Percentiles rank a stretch among this genome's conserved stretches.
These are phyloP conservation scores for Chaetomidium leptoderma DNA, from an alignment of 495 filamentous ascomycete species.

Conservation along the genomic window DNA sequence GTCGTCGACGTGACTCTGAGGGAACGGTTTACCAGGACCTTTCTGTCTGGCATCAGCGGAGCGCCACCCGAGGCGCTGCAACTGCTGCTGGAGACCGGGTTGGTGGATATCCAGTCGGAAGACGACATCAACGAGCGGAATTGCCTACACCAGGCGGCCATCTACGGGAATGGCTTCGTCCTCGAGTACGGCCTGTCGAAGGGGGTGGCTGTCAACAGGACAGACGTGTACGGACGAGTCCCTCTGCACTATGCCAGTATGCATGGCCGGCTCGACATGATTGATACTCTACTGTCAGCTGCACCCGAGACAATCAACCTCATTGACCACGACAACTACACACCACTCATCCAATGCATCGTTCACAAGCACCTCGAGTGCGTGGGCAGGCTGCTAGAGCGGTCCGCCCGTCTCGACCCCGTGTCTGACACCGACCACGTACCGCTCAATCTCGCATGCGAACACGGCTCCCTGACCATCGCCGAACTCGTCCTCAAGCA, in stretches of 20 bases:
- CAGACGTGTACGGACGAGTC: constrained; percentile 89
- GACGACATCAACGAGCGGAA: constrained; percentile 98
- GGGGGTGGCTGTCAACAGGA: constrained; percentile 68
- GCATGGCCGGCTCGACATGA: constrained; percentile 83
- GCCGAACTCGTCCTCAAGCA: constrained; percentile 78
- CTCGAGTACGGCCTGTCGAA: constrained; percentile 65
- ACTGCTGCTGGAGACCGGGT: constrained; percentile 68
- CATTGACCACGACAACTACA: constrained; percentile 96
- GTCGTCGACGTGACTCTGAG: too few species aligned
- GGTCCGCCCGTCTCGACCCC: constrained; percentile 74
- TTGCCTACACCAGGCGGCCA: constrained; percentile 89
- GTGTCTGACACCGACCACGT: constrained; percentile 83
- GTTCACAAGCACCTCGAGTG: constrained; percentile 76
- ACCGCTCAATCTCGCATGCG: constrained; percentile 88
- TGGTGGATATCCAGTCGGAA: constrained; percentile 81
- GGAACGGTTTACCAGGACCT: constrained; percentile 80
- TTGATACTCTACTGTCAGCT: constrained; percentile 62
- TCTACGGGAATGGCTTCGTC: constrained; percentile 76
- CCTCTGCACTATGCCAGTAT: constrained; percentile 96
- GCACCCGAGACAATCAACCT: constrained; percentile 64
- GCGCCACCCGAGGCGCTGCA: constrained; percentile 73
- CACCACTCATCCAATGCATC: constrained; percentile 89
- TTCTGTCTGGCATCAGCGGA: constrained; percentile 80
- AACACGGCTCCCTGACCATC: constrained; percentile 78
- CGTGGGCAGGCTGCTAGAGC: constrained; percentile 67